phyloP scores from a whole-genome alignment of 2,329 filamentous ascomycete species.

The Elsinoe ampelina region DNA sequence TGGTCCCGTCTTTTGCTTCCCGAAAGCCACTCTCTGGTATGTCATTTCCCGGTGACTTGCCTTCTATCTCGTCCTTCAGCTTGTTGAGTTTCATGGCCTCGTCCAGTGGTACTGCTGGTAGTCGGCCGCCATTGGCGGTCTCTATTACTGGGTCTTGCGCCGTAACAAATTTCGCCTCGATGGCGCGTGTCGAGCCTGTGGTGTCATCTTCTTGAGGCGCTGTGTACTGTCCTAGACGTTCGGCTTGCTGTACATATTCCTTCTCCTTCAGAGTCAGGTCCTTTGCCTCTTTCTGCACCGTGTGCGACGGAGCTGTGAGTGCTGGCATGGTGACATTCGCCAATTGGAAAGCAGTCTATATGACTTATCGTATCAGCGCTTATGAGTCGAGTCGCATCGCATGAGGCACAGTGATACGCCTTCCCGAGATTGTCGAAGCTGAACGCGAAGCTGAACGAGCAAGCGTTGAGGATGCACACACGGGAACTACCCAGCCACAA shows the following conservation, averaged over 20 bases:
- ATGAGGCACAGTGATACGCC: not conserved
- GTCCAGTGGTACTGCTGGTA: constrained; percentile 59
- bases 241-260: constrained; percentile 53
- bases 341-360: no score
- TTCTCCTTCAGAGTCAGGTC: constrained; percentile 31
- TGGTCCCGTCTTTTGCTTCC: constrained; percentile 35
- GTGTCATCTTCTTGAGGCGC: constrained; percentile 32
- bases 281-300: constrained; percentile 22
- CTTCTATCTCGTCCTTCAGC: constrained; percentile 45
- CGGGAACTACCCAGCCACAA: not conserved
- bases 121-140: constrained; percentile 55
- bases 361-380: not conserved
- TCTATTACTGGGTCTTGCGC: constrained; percentile 62
- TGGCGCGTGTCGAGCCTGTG: constrained; percentile 44
- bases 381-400: not conserved
- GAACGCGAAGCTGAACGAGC: not conserved
- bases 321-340: constrained; percentile 2
- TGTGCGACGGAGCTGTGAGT: constrained; percentile 7
- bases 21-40: constrained; percentile 27
- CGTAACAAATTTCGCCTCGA: constrained; percentile 54
- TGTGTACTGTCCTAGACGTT: constrained; percentile 35
- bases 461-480: not conserved
- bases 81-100: constrained; percentile 64
- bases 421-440: not conserved
- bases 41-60: constrained; percentile 25